These are phyloP conservation scores for Arthrobotrys sinensis DNA, from an alignment of 2,329 filamentous ascomycete species.

Conservation along the genomic window DNA sequence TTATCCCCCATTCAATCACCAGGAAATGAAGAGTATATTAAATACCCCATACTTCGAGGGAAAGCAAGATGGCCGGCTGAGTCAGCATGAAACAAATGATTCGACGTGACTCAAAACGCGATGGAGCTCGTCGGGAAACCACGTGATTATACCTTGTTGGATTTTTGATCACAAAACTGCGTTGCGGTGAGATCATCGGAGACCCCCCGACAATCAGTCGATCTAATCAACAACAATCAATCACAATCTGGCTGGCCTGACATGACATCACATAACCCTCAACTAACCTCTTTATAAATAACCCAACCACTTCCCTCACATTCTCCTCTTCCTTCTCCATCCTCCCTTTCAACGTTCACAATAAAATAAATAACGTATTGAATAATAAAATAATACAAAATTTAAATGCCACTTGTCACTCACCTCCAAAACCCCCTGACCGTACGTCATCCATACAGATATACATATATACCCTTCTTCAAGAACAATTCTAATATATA, in stretches of 20 bases:
- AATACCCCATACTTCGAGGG: too few species aligned
- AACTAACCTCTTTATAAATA: slow-evolving; percentile 40
- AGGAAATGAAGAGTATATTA: too few species aligned
- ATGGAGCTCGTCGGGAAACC: background rate
- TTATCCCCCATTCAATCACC: too few species aligned
- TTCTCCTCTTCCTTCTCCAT: background rate
- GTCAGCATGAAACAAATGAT: slow-evolving; percentile 8
- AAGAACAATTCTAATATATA: background rate
- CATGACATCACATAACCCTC: slow-evolving; percentile 41
- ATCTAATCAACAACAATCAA: background rate
- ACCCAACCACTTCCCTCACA: background rate
- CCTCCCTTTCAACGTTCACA: background rate
- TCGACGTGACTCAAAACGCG: slow-evolving; percentile 29
- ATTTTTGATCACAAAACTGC: slow-evolving; percentile 19
- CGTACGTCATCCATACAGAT: slow-evolving; percentile 1
- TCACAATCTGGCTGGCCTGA: slow-evolving; percentile 11
- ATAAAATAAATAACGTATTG: slow-evolving; percentile 6
- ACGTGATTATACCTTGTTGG: slow-evolving; percentile 23
- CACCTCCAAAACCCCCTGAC: slow-evolving; percentile 59
- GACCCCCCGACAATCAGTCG: background rate
- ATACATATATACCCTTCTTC: background rate
- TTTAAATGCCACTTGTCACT: slow-evolving; percentile 56
- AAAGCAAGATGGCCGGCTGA: background rate
- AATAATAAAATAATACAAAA: slow-evolving; percentile 12
- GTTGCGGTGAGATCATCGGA: slow-evolving; percentile 52